Base-by-base conservation (phyloP, 2,329 filamentous ascomycete species). In the Microcyclosporella mali region DNA sequence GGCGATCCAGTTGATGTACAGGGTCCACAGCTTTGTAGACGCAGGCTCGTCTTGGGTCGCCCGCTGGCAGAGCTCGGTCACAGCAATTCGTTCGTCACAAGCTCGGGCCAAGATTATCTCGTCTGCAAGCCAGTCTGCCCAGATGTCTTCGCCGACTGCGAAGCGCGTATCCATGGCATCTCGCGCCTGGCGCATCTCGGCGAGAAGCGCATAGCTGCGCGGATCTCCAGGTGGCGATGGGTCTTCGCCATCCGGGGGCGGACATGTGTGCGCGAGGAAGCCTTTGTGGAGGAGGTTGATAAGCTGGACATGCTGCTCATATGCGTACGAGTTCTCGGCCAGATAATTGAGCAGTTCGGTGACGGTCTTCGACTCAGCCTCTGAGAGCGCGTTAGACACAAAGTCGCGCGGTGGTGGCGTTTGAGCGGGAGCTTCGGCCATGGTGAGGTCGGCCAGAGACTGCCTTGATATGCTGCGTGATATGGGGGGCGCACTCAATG, bases 1-100 rank as follows among this genome's bases (percentile, higher is more conserved):
- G 73, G 82, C 82, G 50, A 89, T 80, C 66, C 83, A 90, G 56
- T 88, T 81, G 64, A 82, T 86, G 60, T 89, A 90, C 19, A 80
- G 75, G 46, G 81, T 74, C 86, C 86, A 92, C 31, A 90, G 69
- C 50, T 77, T 79, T 46, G 84, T 70, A 56, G 85, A 89, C 53
- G 76, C 81, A 9, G 84, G 82, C 64, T 90, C 85, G 40, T 85
- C 81, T 45, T 70, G 67, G 16, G 83, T 77, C 44, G 85, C 85
- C 53, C 75, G 76, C 54, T 83, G 80, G 66, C 81, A 88, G 33
- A 84, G 67, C 62, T 90, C 85, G 58, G 88, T 74, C 36, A 86
- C 72, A 48, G 75, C 73, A 60, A 87, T 75, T 53, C 83, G 79
- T 56, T 79, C 75, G 48, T 88, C 83, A 41, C 85, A 61, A 65